These are phyloP conservation scores for Globisporangium paddicum DNA, from an alignment of 352 stramenopile genomes.

Conservation along the genomic window DNA sequence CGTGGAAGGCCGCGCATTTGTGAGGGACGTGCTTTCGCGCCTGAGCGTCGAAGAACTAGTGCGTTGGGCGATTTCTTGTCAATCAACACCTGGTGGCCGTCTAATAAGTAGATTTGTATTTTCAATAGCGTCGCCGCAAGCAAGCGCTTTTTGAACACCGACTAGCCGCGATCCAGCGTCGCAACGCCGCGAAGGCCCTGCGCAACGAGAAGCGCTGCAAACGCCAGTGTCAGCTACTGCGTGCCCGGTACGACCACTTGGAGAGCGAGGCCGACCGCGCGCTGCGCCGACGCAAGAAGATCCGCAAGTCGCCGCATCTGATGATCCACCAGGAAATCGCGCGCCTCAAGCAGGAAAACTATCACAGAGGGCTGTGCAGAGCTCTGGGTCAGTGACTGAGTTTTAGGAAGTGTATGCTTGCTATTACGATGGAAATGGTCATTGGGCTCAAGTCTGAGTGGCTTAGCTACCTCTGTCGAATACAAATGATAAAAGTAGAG, in stretches of 20 bases:
- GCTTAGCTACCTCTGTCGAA: background rate
- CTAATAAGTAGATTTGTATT: background rate
- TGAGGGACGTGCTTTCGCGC: conserved; percentile 25
- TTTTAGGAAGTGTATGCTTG: background rate
- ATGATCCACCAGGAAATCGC: conserved; percentile 56
- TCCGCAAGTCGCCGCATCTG: conserved; percentile 55
- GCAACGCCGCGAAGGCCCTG: conserved; percentile 29
- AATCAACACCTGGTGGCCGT: background rate
- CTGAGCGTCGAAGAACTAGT: conserved; percentile 61
- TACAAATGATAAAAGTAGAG: background rate
- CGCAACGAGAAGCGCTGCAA: conserved; percentile 30
- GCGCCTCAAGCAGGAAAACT: conserved; percentile 35
- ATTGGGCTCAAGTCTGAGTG: background rate
- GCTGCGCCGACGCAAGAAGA: conserved; percentile 42
- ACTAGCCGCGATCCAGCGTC: conserved; percentile 21
- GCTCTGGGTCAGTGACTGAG: background rate
- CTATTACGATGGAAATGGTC: background rate
- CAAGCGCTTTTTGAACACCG: conserved; percentile 37
- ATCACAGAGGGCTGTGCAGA: conserved; percentile 13
- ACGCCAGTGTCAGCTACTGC: conserved; percentile 32
- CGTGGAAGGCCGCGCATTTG: conserved; percentile 31
- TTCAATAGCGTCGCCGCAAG: conserved; percentile 24
- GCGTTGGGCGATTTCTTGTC: conserved; percentile 7
- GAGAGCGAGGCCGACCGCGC: conserved; percentile 51
- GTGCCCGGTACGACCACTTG: conserved; percentile 45